These are phyloP conservation scores for Fusarium continuum DNA, from an alignment of 2,329 filamentous ascomycete genomes.

Conservation along the genomic window DNA sequence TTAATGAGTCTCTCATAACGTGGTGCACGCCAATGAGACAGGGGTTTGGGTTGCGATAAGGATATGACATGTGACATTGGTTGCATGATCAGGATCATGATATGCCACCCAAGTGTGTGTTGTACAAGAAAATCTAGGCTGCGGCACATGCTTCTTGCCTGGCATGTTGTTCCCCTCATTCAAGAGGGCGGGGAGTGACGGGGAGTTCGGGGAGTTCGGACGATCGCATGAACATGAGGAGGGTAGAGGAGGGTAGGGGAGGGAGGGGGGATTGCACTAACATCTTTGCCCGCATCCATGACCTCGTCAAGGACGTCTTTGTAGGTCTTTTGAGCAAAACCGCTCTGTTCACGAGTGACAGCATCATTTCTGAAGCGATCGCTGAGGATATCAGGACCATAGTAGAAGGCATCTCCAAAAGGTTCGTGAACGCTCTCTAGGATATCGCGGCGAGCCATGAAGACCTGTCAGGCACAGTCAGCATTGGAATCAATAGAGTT, in stretches of 20 bases:
- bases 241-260: too few relatives aligned
- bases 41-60: neutral
- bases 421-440: conserved; percentile 92
- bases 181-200: conserved; percentile 21
- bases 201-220: conserved; percentile 33
- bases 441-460: conserved; percentile 89
- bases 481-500: neutral
- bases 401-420: conserved; percentile 97
- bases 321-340: conserved; percentile 76
- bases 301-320: conserved; percentile 81
- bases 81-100: neutral
- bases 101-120: neutral
- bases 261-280: conserved; percentile 54
- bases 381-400: conserved; percentile 87
- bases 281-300: conserved; percentile 76
- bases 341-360: conserved; percentile 64
- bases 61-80: conserved; percentile 5
- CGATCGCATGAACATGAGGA: conserved; percentile 18
- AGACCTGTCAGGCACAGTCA: conserved; percentile 68
- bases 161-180: conserved; percentile 19
- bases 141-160: conserved; percentile 1
- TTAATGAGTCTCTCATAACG: neutral
- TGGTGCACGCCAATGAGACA: neutral
- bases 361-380: conserved; percentile 78
- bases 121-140: conserved; percentile 3